A percentile compares a stretch with the other conserved stretches of the same genome.
Evolutionary conservation across 2,329 filamentous ascomycete species (phyloP).

Genomic region (Salinomyces thailandicus): DNA sequence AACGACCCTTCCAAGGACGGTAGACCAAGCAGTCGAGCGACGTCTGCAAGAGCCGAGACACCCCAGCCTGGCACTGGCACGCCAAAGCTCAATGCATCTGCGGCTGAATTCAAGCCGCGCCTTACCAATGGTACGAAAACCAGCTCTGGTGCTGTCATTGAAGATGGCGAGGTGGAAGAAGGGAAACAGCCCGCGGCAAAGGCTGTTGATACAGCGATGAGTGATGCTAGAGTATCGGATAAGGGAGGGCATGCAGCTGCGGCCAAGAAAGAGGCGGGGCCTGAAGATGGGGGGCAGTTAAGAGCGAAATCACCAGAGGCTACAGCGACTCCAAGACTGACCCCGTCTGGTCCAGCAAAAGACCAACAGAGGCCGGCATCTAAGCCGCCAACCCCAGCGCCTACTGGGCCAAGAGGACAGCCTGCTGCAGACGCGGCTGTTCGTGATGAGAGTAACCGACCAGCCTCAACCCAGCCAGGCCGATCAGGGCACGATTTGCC

Average conservation of each 20-base stretch:
- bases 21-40: slow-evolving; percentile 18
- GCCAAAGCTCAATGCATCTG: slow-evolving; percentile 43
- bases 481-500: slow-evolving; percentile 37
- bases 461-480: slow-evolving; percentile 18
- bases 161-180: slow-evolving; percentile 66
- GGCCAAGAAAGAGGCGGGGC: slow-evolving; percentile 1
- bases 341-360: slow-evolving; percentile 1
- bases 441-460: slow-evolving; percentile 17
- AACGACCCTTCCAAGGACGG: slow-evolving; percentile 20
- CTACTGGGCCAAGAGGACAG: slow-evolving; percentile 2
- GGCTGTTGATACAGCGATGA: slow-evolving; percentile 16
- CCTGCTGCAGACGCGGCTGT: not conserved
- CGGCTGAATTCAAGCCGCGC: slow-evolving; percentile 53
- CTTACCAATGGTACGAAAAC: slow-evolving; percentile 32
- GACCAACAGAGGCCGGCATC: slow-evolving; percentile 1
- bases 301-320: not conserved
- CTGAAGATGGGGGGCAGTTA: not conserved
- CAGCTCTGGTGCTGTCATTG: slow-evolving; percentile 29
- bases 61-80: slow-evolving; percentile 33
- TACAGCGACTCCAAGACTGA: not conserved
- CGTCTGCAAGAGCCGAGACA: slow-evolving; percentile 28
- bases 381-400: slow-evolving; percentile 4
- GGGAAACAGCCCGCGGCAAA: slow-evolving; percentile 30
- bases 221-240: too few species aligned
- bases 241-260: too few species aligned